Evolutionary conservation across 2,329 filamentous ascomycete species (phyloP), one percentile per base, ranked within the genome.

Genomic region (Aspergillus ustus): DNA sequence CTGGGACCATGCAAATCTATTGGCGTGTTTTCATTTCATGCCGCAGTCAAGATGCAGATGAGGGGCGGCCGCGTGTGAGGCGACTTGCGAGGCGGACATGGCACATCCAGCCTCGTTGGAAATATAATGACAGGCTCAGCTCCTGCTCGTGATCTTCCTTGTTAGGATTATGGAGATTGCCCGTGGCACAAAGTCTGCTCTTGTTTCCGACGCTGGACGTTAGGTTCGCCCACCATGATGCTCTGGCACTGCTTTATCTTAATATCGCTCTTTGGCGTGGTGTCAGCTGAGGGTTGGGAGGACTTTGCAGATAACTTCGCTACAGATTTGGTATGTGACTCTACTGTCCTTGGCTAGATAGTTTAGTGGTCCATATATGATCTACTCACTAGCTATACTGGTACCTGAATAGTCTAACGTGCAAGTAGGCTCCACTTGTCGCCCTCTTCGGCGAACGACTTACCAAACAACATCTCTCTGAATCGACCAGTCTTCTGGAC

Each of bases 381-480:
- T 5, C 3, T 5, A 25, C 25, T 25, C 25, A 25, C 25, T 25
- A 25, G 4, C 25, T 25, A 25, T 53, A 25, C 17, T 37, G 15
- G 5, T 13, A 15, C 19, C 31, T 11, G 5, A 40, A 40, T 11
- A 5, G 15, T 11, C 34, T 40, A 40, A 40, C 15, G 34, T 15
- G 34, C 34, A 40, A 40, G 22, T 40, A 77, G 72, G 74, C 75
- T 15, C 75, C 75, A 1, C 60, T 78, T 3, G 73, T 79, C 11
- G 65, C 73, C 8, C 70, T 81, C 0, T 84, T 84, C 43, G 82
- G 81, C 1, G 81, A 83, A 45, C 72, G 76, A 20, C 75, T 82
- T 3, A 79, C 80, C 0, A 83, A 79, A 67, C 81, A 84, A 65
- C 84, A 81, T 57, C 73, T 84, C 25, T 82, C 79, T 51, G 75